Evolutionary conservation across 306 rosid species (phyloP).

Genomic region (Mimosa bimucronata): DNA sequence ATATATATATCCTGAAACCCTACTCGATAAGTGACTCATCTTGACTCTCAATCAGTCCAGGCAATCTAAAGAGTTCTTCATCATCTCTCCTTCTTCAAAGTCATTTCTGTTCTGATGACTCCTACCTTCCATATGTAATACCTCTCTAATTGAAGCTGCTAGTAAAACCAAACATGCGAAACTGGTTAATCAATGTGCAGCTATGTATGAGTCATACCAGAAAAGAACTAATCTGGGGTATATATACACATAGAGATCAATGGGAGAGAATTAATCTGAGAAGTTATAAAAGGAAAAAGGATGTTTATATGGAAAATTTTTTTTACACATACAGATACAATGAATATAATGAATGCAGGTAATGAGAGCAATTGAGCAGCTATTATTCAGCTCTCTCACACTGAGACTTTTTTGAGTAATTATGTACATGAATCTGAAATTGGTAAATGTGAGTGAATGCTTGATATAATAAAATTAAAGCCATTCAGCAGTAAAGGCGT

Average conservation of each 20-base stretch:
- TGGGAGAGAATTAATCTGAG: not conserved
- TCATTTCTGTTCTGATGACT: not conserved
- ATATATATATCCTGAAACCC: not conserved
- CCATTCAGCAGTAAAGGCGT: not conserved
- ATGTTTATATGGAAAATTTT: not conserved
- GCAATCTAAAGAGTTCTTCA: not conserved
- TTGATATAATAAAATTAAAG: too few species aligned
- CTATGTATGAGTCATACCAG: not conserved
- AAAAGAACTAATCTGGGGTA: not conserved
- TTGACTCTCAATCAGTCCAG: not conserved
- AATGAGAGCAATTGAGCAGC: not conserved
- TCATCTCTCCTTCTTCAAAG: not conserved
- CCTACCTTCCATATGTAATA: not conserved
- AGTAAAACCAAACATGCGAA: not conserved
- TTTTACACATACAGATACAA: not conserved
- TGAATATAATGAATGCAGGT: not conserved
- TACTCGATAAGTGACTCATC: not conserved
- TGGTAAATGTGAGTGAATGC: not conserved
- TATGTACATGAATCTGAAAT: not conserved
- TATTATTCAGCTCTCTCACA: not conserved
- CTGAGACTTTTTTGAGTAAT: too few species aligned
- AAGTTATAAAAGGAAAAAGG: not conserved
- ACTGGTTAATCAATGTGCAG: not conserved
- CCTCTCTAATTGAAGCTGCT: not conserved
- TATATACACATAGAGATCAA: not conserved